Conservation (phyloP, 768 basidiomycete species). For the Auriscalpium vulgare region DNA sequence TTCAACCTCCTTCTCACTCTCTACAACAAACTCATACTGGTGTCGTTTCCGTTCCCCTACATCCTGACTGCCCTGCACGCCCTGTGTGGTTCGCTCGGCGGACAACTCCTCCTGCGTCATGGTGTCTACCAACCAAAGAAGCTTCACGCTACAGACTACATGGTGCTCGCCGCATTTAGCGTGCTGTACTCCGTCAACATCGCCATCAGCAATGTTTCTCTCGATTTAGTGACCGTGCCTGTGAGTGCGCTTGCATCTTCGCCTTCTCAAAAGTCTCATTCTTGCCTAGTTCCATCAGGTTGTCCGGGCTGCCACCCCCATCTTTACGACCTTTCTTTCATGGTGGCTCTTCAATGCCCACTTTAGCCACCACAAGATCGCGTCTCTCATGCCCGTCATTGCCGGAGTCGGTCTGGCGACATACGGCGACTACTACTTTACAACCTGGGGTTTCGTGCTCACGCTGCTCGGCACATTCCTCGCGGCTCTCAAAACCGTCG, state of each 20-base stretch:
- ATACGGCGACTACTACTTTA: conserved; percentile 94
- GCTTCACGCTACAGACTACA: conserved; percentile 41
- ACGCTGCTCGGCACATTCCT: conserved; percentile 88
- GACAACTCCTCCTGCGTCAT: conserved; percentile 51
- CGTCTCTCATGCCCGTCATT: conserved; percentile 78
- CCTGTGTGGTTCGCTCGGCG: conserved; percentile 77
- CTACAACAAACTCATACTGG: conserved; percentile 91
- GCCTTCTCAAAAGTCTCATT: not conserved
- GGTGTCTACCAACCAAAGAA: conserved; percentile 53
- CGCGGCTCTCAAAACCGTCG: conserved; percentile 89
- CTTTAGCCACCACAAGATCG: conserved; percentile 53
- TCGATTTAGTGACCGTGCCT: conserved; percentile 84
- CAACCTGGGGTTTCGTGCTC: conserved; percentile 72
- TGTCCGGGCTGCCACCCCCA: conserved; percentile 83
- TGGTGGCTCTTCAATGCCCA: conserved; percentile 54
- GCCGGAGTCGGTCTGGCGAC: conserved; percentile 90
- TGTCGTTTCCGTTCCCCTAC: conserved; percentile 93
- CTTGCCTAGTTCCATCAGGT: conserved; percentile 86
- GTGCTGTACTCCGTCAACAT: conserved; percentile 91
- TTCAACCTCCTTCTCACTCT: conserved; percentile 91
- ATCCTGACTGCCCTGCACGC: conserved; percentile 91
- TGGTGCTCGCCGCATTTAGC: conserved; percentile 75
- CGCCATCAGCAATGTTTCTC: conserved; percentile 85
- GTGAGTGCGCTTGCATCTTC: conserved; percentile 36
- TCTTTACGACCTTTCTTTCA: conserved; percentile 84